Evolutionary conservation across 352 stramenopile species (phyloP).

Genomic region (Globisporangium nunn): DNA sequence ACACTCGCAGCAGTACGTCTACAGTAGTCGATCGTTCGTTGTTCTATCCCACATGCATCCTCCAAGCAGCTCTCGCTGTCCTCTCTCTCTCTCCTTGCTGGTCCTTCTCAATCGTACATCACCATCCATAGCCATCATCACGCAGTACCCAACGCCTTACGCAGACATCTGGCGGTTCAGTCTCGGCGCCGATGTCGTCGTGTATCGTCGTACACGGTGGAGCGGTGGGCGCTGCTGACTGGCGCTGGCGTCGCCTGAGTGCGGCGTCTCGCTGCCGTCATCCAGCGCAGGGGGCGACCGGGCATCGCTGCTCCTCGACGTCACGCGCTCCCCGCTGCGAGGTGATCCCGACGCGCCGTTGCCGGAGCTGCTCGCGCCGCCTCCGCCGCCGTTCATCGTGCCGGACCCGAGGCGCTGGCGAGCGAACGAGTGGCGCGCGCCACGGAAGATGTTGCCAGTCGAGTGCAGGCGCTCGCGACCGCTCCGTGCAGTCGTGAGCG

Average conservation of each 20-base stretch:
- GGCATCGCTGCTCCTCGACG: not conserved
- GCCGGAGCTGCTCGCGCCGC: not conserved
- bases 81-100: constrained; percentile 3
- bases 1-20: not conserved
- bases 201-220: constrained; percentile 40
- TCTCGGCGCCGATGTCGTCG: constrained; percentile 8
- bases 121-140: not conserved
- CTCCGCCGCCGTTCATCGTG: constrained; percentile 5
- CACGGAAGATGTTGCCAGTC: constrained; percentile 60
- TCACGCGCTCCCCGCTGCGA: not conserved
- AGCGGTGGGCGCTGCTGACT: constrained; percentile 8
- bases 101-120: constrained; percentile 2
- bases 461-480: constrained; percentile 24
- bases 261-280: constrained; percentile 17
- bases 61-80: not conserved
- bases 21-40: not conserved
- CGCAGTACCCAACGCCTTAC: not conserved
- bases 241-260: constrained; percentile 10
- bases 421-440: constrained; percentile 43
- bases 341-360: not conserved
- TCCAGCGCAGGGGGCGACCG: constrained; percentile 1
- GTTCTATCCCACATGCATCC: constrained; percentile 2
- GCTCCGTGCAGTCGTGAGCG: constrained; percentile 2
- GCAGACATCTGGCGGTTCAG: constrained; percentile 21
- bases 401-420: constrained; percentile 49